A percentile compares a stretch with the other conserved stretches of the same genome.
These are phyloP conservation scores for Raffaelea deltoideospora DNA, from an alignment of 2,329 filamentous ascomycete genomes.

Conservation along the genomic window DNA sequence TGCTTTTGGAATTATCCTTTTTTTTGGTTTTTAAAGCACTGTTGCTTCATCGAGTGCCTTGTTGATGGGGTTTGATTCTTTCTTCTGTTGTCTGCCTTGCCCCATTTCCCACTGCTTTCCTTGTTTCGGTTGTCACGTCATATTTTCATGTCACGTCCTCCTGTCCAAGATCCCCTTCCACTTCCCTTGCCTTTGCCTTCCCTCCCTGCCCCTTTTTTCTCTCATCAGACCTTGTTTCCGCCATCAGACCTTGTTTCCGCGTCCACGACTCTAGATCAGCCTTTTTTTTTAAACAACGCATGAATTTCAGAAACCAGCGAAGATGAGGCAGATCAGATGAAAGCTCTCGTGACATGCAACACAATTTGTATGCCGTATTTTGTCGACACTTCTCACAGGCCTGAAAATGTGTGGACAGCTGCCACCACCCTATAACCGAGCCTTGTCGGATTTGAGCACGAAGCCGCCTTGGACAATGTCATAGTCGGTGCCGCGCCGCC, in stretches of 20 bases:
- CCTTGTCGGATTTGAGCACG: conserved; percentile 28
- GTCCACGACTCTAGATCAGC: neutral
- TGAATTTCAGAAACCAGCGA: too few relatives aligned
- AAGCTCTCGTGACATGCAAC: too few relatives aligned
- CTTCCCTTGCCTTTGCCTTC: neutral
- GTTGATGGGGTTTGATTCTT: neutral
- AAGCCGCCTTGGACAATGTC: conserved; percentile 48
- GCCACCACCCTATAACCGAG: conserved; percentile 14
- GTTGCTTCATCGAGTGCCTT: neutral
- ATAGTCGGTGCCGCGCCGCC: conserved; percentile 58
- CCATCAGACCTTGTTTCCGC: too few relatives aligned
- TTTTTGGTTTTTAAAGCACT: neutral
- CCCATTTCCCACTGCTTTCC: neutral
- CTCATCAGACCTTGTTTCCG: neutral
- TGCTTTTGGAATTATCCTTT: neutral
- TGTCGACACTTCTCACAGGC: too few relatives aligned
- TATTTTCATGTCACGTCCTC: too few relatives aligned
- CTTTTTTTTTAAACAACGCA: too few relatives aligned
- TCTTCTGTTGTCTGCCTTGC: neutral
- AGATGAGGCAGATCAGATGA: too few relatives aligned
- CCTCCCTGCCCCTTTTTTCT: neutral
- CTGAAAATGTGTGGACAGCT: too few relatives aligned
- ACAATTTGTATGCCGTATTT: too few relatives aligned
- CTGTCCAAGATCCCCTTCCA: neutral
- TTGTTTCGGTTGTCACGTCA: too few relatives aligned